These are phyloP conservation scores for Coccomyxa subellipsoidea DNA, from an alignment of 163 green algal species.

Conservation along the genomic window DNA sequence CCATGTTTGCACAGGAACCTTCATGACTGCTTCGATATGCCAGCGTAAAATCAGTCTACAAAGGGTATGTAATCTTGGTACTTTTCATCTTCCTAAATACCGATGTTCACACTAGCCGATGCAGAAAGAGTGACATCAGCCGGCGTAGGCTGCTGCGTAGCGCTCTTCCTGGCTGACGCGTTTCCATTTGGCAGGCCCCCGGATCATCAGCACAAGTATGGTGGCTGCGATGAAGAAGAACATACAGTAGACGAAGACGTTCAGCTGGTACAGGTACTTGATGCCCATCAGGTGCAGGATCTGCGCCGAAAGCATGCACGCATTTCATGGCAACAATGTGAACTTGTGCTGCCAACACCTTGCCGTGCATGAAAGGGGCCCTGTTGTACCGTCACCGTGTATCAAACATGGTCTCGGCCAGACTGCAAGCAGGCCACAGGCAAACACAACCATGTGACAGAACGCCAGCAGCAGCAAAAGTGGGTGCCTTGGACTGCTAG, in stretches of 20 bases:
- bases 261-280: conserved; percentile 47
- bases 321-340: no score
- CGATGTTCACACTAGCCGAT: no score
- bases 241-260: conserved; percentile 45
- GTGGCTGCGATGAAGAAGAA: conserved; percentile 24
- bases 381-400: not conserved
- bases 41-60: not conserved
- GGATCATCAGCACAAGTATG: conserved; percentile 40
- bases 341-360: no score
- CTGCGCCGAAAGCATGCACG: conserved; percentile 9
- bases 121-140: not conserved
- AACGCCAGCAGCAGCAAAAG: not conserved
- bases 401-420: not conserved
- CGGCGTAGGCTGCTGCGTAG: conserved; percentile 27
- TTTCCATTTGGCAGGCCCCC: conserved; percentile 48
- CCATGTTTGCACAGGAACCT: not conserved
- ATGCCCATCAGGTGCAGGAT: conserved; percentile 38
- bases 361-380: no score
- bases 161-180: conserved; percentile 51
- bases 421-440: not conserved
- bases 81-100: no score
- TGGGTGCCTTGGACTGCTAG: no score
- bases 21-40: not conserved
- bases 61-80: not conserved
- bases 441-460: not conserved